phyloP scores from a whole-genome alignment of 1,284 basidiomycete genomes.

The Hemileia vastatrix region DNA sequence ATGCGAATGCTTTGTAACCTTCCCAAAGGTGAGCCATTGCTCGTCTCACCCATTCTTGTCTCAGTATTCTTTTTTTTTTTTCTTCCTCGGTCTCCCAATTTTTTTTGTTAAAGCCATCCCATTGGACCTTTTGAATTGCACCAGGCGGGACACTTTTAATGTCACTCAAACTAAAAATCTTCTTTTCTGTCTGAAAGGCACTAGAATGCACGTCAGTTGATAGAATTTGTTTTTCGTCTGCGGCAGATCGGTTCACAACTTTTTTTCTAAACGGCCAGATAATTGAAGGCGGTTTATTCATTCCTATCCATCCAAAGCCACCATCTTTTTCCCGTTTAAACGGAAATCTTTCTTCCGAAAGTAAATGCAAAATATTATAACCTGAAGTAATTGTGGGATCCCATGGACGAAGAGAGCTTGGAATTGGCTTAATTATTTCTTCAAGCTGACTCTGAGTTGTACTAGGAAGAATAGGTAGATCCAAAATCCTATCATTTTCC shows the following conservation, averaged over 20 bases:
- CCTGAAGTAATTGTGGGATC: conserved; percentile 12
- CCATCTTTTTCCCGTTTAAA: too few relatives aligned
- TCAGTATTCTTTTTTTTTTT: conserved; percentile 1
- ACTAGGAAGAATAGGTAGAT: too few relatives aligned
- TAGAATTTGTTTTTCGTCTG: too few relatives aligned
- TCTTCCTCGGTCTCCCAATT: conserved; percentile 8
- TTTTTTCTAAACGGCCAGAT: conserved; percentile 21
- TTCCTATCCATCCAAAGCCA: conserved; percentile 9
- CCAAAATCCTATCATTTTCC: too few relatives aligned
- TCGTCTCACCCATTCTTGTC: conserved; percentile 16
- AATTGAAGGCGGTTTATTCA: conserved; percentile 7
- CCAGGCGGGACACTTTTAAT: too few relatives aligned
- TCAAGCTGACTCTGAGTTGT: too few relatives aligned
- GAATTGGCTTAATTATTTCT: too few relatives aligned
- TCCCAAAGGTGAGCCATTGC: conserved; percentile 23
- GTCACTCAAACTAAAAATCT: too few relatives aligned
- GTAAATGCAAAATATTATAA: not conserved
- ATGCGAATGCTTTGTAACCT: conserved; percentile 21
- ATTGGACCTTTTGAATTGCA: conserved; percentile 13
- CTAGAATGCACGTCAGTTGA: too few relatives aligned
- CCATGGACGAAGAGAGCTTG: conserved; percentile 14
- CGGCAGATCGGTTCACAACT: too few relatives aligned
- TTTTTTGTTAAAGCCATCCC: conserved; percentile 5
- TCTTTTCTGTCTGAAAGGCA: too few relatives aligned
- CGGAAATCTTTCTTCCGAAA: conserved; percentile 17